phyloP scores from a whole-genome alignment of 2,329 filamentous ascomycete species.

The Phaeosphaeria sp. region DNA sequence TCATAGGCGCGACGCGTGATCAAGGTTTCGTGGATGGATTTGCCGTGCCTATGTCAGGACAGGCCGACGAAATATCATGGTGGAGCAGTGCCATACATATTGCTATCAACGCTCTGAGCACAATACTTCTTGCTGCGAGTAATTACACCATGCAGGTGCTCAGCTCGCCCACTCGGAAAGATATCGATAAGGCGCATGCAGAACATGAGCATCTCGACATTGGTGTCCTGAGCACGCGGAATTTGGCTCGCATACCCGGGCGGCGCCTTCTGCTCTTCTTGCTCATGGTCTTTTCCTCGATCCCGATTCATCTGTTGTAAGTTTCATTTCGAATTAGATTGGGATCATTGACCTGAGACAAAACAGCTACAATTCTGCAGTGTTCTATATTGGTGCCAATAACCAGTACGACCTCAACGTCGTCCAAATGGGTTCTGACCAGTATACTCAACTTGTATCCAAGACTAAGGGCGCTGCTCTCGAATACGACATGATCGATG shows the following conservation, averaged over 20 bases:
- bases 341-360: neutral
- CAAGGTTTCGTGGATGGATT: constrained; percentile 4
- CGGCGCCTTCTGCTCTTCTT: constrained; percentile 11
- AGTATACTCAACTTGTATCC: neutral
- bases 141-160: constrained; percentile 39
- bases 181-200: constrained; percentile 28
- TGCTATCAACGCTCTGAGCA: constrained; percentile 56
- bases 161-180: constrained; percentile 25
- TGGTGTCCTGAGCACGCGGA: constrained; percentile 53
- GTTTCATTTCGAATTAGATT: neutral
- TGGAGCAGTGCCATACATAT: constrained; percentile 49
- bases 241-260: constrained; percentile 29
- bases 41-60: neutral
- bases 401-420: constrained; percentile 20
- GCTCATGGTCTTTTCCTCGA: constrained; percentile 31
- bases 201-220: constrained; percentile 48
- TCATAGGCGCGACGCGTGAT: neutral
- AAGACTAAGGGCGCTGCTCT: neutral
- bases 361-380: constrained; percentile 29
- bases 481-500: neutral
- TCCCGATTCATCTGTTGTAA: constrained; percentile 49
- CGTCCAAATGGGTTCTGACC: constrained; percentile 1
- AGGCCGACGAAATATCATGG: constrained; percentile 1
- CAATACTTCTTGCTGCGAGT: constrained; percentile 23
- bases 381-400: constrained; percentile 19